A percentile compares a stretch with the other conserved stretches of the same genome.
Conservation (phyloP, 768 basidiomycete species). For the Ramaria rubella region DNA sequence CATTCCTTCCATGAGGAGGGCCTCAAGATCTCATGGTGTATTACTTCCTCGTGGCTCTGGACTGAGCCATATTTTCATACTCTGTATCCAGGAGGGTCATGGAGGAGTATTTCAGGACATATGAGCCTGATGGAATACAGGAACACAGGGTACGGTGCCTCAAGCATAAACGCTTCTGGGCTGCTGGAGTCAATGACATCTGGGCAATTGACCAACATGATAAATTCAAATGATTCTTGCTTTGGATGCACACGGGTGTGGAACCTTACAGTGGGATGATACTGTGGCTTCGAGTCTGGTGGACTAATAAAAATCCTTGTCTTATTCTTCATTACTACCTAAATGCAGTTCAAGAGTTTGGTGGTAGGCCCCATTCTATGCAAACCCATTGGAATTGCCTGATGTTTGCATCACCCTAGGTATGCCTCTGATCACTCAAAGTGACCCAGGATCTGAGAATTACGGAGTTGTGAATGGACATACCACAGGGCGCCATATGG, state of each 20-base stretch:
- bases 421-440: neutral
- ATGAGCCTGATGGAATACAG: conserved; percentile 18
- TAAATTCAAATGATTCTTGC: conserved; percentile 37
- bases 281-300: conserved; percentile 37
- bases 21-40: no score
- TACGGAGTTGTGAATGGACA: conserved; percentile 37
- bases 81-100: conserved; percentile 7
- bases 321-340: conserved; percentile 31
- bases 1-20: neutral
- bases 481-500: conserved; percentile 31
- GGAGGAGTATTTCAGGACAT: conserved; percentile 13
- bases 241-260: no score
- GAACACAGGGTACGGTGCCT: conserved; percentile 19
- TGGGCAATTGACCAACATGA: conserved; percentile 39
- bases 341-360: conserved; percentile 18
- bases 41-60: no score
- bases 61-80: neutral
- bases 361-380: conserved; percentile 29
- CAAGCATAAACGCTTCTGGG: conserved; percentile 26
- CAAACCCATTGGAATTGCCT: conserved; percentile 41
- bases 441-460: no score
- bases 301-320: conserved; percentile 29
- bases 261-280: conserved; percentile 32
- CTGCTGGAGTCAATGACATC: conserved; percentile 39
- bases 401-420: no score